Conservation (phyloP, 208 protist species). For the Zelonia costaricensis region DNA sequence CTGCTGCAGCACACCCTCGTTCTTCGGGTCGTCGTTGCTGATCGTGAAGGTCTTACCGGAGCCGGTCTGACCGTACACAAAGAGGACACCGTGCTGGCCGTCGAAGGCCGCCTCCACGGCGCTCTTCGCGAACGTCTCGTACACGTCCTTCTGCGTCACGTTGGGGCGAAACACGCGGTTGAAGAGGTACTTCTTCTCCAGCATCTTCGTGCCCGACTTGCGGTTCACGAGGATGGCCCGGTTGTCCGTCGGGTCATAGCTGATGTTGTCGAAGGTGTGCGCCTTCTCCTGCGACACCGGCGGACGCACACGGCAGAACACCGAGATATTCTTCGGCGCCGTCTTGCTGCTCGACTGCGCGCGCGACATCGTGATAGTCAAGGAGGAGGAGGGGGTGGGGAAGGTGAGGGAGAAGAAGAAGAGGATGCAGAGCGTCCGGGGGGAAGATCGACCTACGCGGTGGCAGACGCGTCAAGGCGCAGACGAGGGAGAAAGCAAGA, state of each 20-base stretch:
- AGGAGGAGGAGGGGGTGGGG: constrained; percentile 2
- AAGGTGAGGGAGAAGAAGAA: neutral
- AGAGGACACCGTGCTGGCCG: constrained; percentile 88
- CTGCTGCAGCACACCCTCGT: constrained; percentile 87
- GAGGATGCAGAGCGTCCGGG: neutral
- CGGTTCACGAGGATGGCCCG: constrained; percentile 47
- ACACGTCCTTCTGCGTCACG: constrained; percentile 72
- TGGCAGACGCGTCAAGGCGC: neutral
- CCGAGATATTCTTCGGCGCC: constrained; percentile 85
- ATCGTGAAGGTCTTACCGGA: constrained; percentile 93
- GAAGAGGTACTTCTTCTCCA: constrained; percentile 69
- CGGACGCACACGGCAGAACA: constrained; percentile 85
- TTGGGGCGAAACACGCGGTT: constrained; percentile 67
- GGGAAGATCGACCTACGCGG: too few relatives aligned
- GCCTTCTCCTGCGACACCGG: constrained; percentile 67
- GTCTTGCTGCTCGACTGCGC: constrained; percentile 44
- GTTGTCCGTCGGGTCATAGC: constrained; percentile 50
- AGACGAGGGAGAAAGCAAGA: neutral
- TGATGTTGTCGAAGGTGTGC: constrained; percentile 77
- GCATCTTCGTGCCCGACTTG: constrained; percentile 38
- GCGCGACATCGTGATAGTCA: constrained; percentile 38
- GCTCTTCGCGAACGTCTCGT: constrained; percentile 65
- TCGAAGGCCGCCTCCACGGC: constrained; percentile 89
- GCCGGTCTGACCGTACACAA: constrained; percentile 92
- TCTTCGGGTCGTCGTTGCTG: constrained; percentile 85